phyloP scores from a whole-genome alignment of 2,329 filamentous ascomycete genomes.

The Colletotrichum magnum region DNA sequence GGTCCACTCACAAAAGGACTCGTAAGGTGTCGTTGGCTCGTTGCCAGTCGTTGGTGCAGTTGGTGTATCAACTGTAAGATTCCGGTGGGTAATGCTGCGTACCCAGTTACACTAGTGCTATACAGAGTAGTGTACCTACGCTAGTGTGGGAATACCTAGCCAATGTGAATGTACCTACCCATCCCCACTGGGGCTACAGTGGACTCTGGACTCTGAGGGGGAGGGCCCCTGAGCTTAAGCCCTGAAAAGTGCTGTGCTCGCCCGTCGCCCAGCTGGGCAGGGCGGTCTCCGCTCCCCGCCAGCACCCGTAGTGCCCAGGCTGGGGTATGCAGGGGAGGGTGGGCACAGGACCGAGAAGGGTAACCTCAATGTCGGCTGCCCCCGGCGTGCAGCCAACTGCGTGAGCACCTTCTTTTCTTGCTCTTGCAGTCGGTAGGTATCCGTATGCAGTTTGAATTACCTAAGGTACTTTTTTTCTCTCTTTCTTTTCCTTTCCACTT shows the following conservation, averaged over 20 bases:
- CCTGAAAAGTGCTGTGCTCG: neutral
- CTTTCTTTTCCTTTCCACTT: neutral
- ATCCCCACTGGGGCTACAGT: no score
- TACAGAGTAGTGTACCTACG: no score
- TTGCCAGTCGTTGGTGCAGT: no score
- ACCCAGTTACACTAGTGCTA: no score
- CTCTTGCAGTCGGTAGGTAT: no score
- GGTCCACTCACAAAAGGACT: slow-evolving; percentile 3
- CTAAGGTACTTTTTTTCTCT: neutral
- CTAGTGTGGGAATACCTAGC: no score
- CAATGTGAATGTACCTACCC: no score
- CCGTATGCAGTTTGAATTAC: no score
- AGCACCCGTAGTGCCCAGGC: slow-evolving; percentile 27
- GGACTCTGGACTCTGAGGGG: no score
- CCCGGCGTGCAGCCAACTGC: slow-evolving; percentile 11
- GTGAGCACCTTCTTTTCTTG: slow-evolving; percentile 11
- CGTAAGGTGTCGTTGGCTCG: neutral
- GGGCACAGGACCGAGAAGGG: slow-evolving; percentile 22
- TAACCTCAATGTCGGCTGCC: slow-evolving; percentile 27
- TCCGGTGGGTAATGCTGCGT: no score
- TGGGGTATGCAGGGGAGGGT: slow-evolving; percentile 20
- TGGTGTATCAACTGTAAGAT: no score
- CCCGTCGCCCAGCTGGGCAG: neutral
- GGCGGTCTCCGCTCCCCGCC: slow-evolving; percentile 27
- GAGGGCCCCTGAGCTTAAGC: neutral